Evolutionary conservation across 805 yeast species (phyloP), one percentile per base, ranked within the genome.

Genomic region (Wickerhamiella sergipiensis): DNA sequence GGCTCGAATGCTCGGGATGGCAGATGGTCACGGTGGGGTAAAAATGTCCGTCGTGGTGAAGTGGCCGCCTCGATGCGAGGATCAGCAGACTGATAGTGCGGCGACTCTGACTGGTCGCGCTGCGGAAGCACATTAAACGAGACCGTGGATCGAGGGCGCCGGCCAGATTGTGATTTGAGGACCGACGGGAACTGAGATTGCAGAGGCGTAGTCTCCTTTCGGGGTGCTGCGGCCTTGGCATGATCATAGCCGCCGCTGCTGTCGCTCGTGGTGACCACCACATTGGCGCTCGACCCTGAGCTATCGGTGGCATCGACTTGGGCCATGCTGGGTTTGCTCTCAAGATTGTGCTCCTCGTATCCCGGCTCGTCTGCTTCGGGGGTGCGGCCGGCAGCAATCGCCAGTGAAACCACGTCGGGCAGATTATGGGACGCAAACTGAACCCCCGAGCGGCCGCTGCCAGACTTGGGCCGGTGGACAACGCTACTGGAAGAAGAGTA

Each of bases 291-390:
- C 19, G 40, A 36, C 4, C 40, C 40, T 2, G 40, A 36, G 19
- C 13, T 36, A 36, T 36, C 40, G 19, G 19, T 36, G 12, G n/a
- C 46, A 43, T 23, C 24, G 13, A 43, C 46, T 12, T 43, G 46
- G 19, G 23, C 24, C 33, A 43, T 43, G 36, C 46, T 43, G n/a
- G 46, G 46, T 18, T 43, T 43, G 29, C 29, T 43, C 22, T 43
- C 46, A 9, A 43, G 24, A 24, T 43, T 43, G 33, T 43, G 33
- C 17, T 43, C 46, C 15, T 43, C 46, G 15, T 12, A 36, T 29
- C 3, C 33, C 7, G 19, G 17, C 19, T 36, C 40, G 40, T 36
- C 40, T n/a, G 8, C 40, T 18, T 36, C 40, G 2, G 17, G 19
- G 4, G 46, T 18, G 33, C 33, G 23, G 4, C 22, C 46, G 33